These are phyloP conservation scores for Condylostoma magnum DNA, from an alignment of 169 alveolate species.

Conservation along the genomic window DNA sequence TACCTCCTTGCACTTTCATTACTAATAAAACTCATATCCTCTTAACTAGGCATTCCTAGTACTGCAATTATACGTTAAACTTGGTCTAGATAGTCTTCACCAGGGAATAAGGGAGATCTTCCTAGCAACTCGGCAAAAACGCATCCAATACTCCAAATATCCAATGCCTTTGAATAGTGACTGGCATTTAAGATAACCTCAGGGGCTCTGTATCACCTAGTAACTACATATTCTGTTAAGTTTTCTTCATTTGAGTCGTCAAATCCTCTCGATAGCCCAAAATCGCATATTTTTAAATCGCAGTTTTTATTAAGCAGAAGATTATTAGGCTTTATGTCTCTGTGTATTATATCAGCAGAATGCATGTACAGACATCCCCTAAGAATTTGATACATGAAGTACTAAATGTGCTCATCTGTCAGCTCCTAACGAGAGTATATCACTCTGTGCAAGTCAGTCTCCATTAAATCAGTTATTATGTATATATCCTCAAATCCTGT, in stretches of 20 bases:
- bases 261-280: conserved; percentile 85
- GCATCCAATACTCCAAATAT: conserved; percentile 95
- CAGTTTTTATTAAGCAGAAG: conserved; percentile 76
- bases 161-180: conserved; percentile 88
- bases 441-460: conserved; percentile 90
- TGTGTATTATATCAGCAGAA: conserved; percentile 82
- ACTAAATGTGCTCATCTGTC: conserved; percentile 90
- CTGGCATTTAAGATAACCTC: conserved; percentile 87
- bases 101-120: conserved; percentile 90
- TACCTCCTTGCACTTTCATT: conserved; percentile 77
- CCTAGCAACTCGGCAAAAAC: conserved; percentile 89
- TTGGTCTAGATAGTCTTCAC: conserved; percentile 91
- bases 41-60: conserved; percentile 84
- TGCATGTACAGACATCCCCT: conserved; percentile 83
- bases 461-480: conserved; percentile 89
- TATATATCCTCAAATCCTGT: conserved; percentile 83
- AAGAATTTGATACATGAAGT: conserved; percentile 78
- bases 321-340: conserved; percentile 84
- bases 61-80: conserved; percentile 81
- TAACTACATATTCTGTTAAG: conserved; percentile 81
- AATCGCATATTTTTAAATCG: conserved; percentile 86
- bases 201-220: conserved; percentile 95
- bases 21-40: conserved; percentile 80
- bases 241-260: conserved; percentile 48
- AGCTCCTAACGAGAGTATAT: conserved; percentile 87